Evolutionary conservation across 2,329 filamentous ascomycete genomes (phyloP), one percentile per base, ranked within the genome.

Genomic region (Trichoderma semiorbis): DNA sequence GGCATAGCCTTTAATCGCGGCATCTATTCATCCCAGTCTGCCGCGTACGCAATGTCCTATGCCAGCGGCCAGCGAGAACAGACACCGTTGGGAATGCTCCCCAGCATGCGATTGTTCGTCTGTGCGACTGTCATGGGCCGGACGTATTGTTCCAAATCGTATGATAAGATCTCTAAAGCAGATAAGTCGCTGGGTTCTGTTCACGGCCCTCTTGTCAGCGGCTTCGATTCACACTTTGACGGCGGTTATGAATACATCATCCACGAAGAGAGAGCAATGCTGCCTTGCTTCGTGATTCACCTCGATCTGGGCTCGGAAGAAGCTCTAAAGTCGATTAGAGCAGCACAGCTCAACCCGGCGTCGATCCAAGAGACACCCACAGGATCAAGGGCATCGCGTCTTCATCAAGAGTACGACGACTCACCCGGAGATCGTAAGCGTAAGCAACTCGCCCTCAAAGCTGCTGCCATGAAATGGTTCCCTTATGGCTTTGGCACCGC

Each of bases 101-200:
- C 80, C 36, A 81, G 82, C 3, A 73, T 84, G 61, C 82, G 84
- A 61, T 75, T 86, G 4, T 75, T 85, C 24, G 81, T 85, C 8
- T 86, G 84, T 75, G 84, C 84, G 1, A 83, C 80, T 4, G 71
- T 86, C 55, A 85, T 86, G 83, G 84, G 84, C 2, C 77, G 82
- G 2, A 73, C 81, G 1, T 84, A 26, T 74, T 72, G 5, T 73
- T 76, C n/a, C n/a, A 61, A 26, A 21, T n/a, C 30, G 14, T 36
- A 36, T 36, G 16, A 36, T 36, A 36, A 36, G 6, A 16, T 36
- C 34, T 76, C n/a, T 12, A 61, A 26, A 21, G 11, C n/a, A 18
- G 55, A 30, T 6, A 60, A 6, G 75, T 76, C 0, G 77, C 34
- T 53, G 34, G 55, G 55, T 2, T 60, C 55, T 7, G 55, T 60